Conservation (phyloP, 805 yeast genomes). For the Ogataea ramenticola region DNA sequence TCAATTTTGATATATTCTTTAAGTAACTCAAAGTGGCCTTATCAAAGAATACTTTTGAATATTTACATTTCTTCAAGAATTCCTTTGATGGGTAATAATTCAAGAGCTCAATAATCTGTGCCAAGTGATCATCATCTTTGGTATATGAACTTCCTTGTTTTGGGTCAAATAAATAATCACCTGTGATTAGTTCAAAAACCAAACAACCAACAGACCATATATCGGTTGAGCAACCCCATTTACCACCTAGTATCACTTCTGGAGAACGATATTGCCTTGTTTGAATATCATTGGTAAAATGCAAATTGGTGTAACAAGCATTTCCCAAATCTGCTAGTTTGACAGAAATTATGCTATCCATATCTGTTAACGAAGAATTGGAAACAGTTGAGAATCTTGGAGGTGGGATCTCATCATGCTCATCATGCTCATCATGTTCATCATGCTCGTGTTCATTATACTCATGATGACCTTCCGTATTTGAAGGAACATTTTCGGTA, state of each 20-base stretch:
- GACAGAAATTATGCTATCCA: conserved; percentile 31
- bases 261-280: conserved; percentile 65
- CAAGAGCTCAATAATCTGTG: conserved; percentile 51
- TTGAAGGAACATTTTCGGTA: neutral
- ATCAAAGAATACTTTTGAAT: conserved; percentile 34
- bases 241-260: conserved; percentile 49
- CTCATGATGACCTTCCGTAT: neutral
- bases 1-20: conserved; percentile 38
- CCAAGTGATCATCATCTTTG: conserved; percentile 57
- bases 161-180: conserved; percentile 60
- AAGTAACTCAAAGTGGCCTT: conserved; percentile 22
- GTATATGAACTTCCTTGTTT: conserved; percentile 37
- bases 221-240: conserved; percentile 61
- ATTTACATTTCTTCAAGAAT: conserved; percentile 32
- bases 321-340: conserved; percentile 68
- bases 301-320: conserved; percentile 57
- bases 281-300: conserved; percentile 62
- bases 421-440: neutral
- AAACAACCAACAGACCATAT: conserved; percentile 56
- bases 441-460: neutral
- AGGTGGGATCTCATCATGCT: neutral
- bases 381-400: neutral
- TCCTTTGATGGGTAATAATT: conserved; percentile 29
- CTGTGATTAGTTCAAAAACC: conserved; percentile 52
- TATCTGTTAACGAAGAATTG: conserved; percentile 12